A percentile compares a stretch with the other conserved stretches of the same genome.
phyloP scores from a whole-genome alignment of 2,329 filamentous ascomycete genomes.

The Byssochlamys sp. region DNA sequence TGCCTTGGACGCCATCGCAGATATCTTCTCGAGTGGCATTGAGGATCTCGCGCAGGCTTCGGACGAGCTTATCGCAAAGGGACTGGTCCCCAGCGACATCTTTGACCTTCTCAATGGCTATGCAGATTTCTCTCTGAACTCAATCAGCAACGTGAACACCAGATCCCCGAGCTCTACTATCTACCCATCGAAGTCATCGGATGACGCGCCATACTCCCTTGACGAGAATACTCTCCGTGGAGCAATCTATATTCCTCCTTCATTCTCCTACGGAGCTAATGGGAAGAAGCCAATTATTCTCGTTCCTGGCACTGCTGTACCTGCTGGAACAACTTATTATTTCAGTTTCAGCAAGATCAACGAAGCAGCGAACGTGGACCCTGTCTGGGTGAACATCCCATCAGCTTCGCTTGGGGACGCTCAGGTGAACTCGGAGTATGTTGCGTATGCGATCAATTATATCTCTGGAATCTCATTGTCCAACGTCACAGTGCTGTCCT shows the following conservation, averaged over 20 bases:
- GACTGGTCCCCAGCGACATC: slow-evolving; percentile 9
- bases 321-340: slow-evolving; percentile 37
- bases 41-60: neutral
- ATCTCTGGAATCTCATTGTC: slow-evolving; percentile 16
- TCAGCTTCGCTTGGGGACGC: slow-evolving; percentile 38
- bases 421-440: slow-evolving; percentile 46
- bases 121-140: slow-evolving; percentile 9
- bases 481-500: slow-evolving; percentile 41
- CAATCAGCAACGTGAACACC: slow-evolving; percentile 9
- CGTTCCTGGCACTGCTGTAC: slow-evolving; percentile 45
- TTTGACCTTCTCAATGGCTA: slow-evolving; percentile 10
- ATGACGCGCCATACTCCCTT: slow-evolving; percentile 43
- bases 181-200: slow-evolving; percentile 13
- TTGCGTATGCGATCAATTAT: slow-evolving; percentile 48
- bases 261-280: slow-evolving; percentile 38
- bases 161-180: slow-evolving; percentile 1
- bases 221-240: slow-evolving; percentile 38
- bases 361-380: slow-evolving; percentile 36
- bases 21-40: neutral
- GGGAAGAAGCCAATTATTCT: slow-evolving; percentile 41
- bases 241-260: slow-evolving; percentile 45
- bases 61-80: slow-evolving; percentile 3
- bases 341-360: slow-evolving; percentile 43
- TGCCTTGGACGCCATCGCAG: neutral
- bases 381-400: slow-evolving; percentile 50